Percentiles rank a stretch among this genome's conserved stretches.
Conservation (phyloP, 768 basidiomycete species). For the Suillus cothurnatus region DNA sequence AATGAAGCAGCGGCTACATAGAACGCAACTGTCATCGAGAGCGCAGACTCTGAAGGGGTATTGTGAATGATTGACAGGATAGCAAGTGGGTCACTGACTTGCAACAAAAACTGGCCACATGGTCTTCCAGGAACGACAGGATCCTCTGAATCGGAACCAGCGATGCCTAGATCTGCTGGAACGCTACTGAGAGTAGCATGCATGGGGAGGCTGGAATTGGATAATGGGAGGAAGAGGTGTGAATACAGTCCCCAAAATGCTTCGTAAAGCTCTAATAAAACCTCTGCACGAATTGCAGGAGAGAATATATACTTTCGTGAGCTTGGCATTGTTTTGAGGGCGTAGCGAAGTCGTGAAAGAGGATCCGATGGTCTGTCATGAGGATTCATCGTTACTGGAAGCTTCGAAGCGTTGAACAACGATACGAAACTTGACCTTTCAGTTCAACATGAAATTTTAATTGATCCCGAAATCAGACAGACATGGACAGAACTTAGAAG, state of each 20-base stretch:
- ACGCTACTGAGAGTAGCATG: slow-evolving; percentile 70
- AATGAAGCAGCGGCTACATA: slow-evolving; percentile 91
- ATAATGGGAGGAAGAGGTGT: slow-evolving; percentile 70
- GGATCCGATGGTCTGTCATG: slow-evolving; percentile 62
- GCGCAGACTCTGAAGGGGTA: slow-evolving; percentile 75
- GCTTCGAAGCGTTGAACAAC: slow-evolving; percentile 48
- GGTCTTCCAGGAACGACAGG: slow-evolving; percentile 67
- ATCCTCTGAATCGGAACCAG: slow-evolving; percentile 61
- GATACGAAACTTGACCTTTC: slow-evolving; percentile 26
- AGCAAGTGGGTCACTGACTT: slow-evolving; percentile 57
- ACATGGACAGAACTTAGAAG: not conserved
- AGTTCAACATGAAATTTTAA: not conserved
- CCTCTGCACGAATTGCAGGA: slow-evolving; percentile 72
- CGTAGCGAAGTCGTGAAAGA: slow-evolving; percentile 71
- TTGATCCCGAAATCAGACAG: not conserved
- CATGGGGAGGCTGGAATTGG: slow-evolving; percentile 61
- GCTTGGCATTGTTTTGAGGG: slow-evolving; percentile 80
- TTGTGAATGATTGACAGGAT: slow-evolving; percentile 4
- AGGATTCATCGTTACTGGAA: slow-evolving; percentile 54
- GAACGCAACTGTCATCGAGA: slow-evolving; percentile 84
- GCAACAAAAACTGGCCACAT: slow-evolving; percentile 90
- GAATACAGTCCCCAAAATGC: slow-evolving; percentile 81
- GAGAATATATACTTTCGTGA: slow-evolving; percentile 79
- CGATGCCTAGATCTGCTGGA: slow-evolving; percentile 58
- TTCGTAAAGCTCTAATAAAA: slow-evolving; percentile 78